These are phyloP conservation scores for Hemerocallis citrina DNA, from an alignment of 106 monocot genomes.

Conservation along the genomic window DNA sequence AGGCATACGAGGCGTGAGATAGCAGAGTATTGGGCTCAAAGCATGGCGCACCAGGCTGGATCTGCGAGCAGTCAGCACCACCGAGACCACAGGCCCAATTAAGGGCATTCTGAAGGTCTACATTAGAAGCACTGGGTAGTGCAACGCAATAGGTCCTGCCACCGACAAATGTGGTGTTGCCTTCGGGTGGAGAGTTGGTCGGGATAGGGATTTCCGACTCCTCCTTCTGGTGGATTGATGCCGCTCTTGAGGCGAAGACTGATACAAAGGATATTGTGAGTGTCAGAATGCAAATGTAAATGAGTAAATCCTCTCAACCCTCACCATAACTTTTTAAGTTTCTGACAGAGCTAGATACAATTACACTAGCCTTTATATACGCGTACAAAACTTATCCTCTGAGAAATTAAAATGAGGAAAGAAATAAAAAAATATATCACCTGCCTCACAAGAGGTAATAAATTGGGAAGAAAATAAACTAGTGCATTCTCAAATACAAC, in stretches of 20 bases:
- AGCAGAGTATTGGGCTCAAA: constrained; percentile 60
- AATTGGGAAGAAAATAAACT: too few species aligned
- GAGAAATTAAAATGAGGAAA: too few species aligned
- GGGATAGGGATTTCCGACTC: constrained; percentile 29
- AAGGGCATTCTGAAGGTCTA: constrained; percentile 59
- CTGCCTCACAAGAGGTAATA: too few species aligned
- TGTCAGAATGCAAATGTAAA: too few species aligned
- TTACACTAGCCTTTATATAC: too few species aligned
- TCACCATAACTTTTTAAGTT: not conserved
- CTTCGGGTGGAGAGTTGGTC: constrained; percentile 67
- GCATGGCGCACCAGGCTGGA: constrained; percentile 53
- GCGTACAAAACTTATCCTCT: too few species aligned
- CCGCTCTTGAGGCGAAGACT: constrained; percentile 6
- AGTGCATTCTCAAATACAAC: too few species aligned
- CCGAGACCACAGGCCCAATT: constrained; percentile 93
- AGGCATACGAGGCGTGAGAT: constrained; percentile 85
- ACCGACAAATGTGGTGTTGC: constrained; percentile 84
- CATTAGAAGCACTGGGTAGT: constrained; percentile 25
- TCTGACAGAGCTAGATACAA: too few species aligned
- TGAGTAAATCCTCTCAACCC: not conserved
- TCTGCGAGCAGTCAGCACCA: constrained; percentile 50
- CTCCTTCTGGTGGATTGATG: constrained; percentile 26
- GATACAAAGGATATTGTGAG: not conserved
- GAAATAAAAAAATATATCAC: too few species aligned
- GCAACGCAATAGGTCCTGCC: constrained; percentile 90